A percentile compares a stretch with the other conserved stretches of the same genome.
Evolutionary conservation across 768 basidiomycete species (phyloP).

Genomic region (Cystofilobasidium capitatum): DNA sequence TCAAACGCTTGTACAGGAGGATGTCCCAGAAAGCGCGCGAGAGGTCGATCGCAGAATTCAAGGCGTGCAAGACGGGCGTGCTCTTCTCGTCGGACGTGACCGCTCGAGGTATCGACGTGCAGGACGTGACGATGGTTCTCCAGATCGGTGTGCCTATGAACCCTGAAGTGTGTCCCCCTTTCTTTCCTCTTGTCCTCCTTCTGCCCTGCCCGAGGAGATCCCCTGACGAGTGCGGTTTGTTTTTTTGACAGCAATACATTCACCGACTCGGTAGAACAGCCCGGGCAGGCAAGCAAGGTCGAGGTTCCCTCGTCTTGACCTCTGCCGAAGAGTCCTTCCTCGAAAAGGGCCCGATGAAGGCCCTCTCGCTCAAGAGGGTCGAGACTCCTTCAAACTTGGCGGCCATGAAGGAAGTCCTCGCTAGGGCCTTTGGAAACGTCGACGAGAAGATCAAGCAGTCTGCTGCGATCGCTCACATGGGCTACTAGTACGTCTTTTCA

Average conservation of each 20-base stretch:
- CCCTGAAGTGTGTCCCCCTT: slow-evolving; percentile 7
- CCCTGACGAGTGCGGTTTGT: too few species aligned
- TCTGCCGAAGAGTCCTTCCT: slow-evolving; percentile 49
- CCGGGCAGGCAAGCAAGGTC: slow-evolving; percentile 42
- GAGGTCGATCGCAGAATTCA: slow-evolving; percentile 48
- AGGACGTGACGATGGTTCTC: slow-evolving; percentile 52
- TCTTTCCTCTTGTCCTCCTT: neutral
- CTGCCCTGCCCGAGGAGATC: too few species aligned
- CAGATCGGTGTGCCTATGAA: slow-evolving; percentile 43
- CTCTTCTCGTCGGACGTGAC: slow-evolving; percentile 42
- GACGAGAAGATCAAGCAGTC: neutral
- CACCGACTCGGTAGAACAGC: slow-evolving; percentile 43
- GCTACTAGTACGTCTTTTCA: too few species aligned
- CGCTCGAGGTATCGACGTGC: slow-evolving; percentile 60
- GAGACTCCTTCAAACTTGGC: neutral
- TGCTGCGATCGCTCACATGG: neutral
- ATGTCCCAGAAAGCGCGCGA: slow-evolving; percentile 5
- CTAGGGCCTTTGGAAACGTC: neutral
- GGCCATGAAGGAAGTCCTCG: neutral
- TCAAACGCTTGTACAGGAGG: slow-evolving; percentile 33
- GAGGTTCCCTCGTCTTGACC: slow-evolving; percentile 51
- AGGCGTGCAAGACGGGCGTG: slow-evolving; percentile 39
- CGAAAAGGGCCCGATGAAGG: slow-evolving; percentile 14
- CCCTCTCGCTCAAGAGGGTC: neutral
- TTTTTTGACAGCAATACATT: slow-evolving; percentile 29